Base-by-base conservation (phyloP, 805 yeast species). In the Nakazawaea peltata region DNA sequence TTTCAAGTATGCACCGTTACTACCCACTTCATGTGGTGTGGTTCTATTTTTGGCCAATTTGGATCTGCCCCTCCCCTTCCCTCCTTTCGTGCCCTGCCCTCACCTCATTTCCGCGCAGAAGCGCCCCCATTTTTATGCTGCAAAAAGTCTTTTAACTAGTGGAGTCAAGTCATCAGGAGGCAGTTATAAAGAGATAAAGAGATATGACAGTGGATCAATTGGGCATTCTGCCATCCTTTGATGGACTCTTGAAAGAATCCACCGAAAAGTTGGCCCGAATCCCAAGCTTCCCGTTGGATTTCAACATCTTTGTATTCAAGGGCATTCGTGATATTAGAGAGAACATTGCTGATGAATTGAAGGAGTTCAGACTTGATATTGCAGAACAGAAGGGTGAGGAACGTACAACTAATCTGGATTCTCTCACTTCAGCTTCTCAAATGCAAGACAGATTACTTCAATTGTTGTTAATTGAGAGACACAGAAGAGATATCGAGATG, bases 241-340 rank as follows among this genome's bases (percentile, higher is more conserved):
- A 26, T 10, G 30, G 23, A 7, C 33, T 59, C 6, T 28, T 41
- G 3, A 34, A 38, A 4, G 41, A 34, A 11, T 37, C 48, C 1
- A 26, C 33, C 3, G 36, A 41, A 1, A 40, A 42, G 17, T 41
- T 61, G 5, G 18, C 49, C 0, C 30, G 35, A 18, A 53, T 61
- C 3, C 57, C 64, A 6, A 61, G 57, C 22, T 61, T 56, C 26
- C 60, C 62, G 1, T 41, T 61, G 8, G 67, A 61, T 37, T 61
- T 53, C 42, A 61, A 61, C 37, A 57, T 61, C 16, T 57, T 57
- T 28, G 43, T 61, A 4, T 55, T 52, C 40, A 46, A 49, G 33
- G 62, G 62, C 0, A 56, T 61, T 13, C 39, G 41, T 12, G 42
- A 44, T 3, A 35, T 51, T 1, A 38, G 60, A 25, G 31, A 32